phyloP scores from a whole-genome alignment of 2,329 filamentous ascomycete species.

The Leptographium flavum region DNA sequence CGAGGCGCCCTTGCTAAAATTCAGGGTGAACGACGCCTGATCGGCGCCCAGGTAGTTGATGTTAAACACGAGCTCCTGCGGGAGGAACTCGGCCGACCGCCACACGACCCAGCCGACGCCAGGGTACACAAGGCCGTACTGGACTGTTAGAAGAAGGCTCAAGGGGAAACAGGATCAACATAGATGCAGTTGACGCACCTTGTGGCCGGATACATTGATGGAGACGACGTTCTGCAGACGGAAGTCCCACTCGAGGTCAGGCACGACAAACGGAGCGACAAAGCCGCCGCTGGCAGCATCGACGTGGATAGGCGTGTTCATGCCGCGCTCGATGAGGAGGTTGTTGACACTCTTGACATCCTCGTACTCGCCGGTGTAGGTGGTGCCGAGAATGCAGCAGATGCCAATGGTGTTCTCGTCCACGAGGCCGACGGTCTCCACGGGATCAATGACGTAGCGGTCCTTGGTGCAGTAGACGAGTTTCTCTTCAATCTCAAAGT shows the following conservation, averaged over 20 bases:
- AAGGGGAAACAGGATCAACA: no score
- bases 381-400: constrained; percentile 79
- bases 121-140: constrained; percentile 58
- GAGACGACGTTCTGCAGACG: constrained; percentile 75
- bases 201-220: constrained; percentile 92
- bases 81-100: constrained; percentile 69
- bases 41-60: constrained; percentile 97
- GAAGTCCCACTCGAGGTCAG: constrained; percentile 83
- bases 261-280: constrained; percentile 80
- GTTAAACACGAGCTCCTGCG: constrained; percentile 91
- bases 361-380: constrained; percentile 93
- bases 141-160: background rate
- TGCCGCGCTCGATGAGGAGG: constrained; percentile 55
- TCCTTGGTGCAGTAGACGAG: constrained; percentile 49
- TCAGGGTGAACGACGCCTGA: constrained; percentile 89
- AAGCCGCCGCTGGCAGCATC: constrained; percentile 89
- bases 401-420: constrained; percentile 77
- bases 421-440: constrained; percentile 43
- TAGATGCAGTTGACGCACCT: no score
- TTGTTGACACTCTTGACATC: constrained; percentile 89
- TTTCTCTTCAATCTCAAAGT: constrained; percentile 89
- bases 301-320: constrained; percentile 83
- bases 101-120: constrained; percentile 92
- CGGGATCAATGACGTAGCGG: constrained; percentile 49
- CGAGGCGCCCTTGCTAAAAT: constrained; percentile 90